phyloP scores from a whole-genome alignment of 768 basidiomycete genomes.

The Lactarius akahatsu region DNA sequence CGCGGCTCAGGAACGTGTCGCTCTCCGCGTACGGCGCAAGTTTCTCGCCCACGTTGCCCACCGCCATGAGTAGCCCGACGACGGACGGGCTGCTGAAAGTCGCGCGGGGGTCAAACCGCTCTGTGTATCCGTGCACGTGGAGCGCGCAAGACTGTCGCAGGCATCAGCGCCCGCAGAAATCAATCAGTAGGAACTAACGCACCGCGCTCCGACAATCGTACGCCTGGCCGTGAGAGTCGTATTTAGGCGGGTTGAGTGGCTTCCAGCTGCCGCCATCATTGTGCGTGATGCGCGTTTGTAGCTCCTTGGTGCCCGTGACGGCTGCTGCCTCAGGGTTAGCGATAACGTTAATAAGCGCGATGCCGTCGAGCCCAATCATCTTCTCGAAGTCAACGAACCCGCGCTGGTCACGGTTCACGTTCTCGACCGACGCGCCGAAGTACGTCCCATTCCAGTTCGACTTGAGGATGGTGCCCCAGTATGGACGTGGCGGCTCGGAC shows the following conservation, averaged over 20 bases:
- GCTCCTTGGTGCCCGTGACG: constrained; percentile 65
- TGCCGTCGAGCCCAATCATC: constrained; percentile 93
- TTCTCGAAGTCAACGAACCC: constrained; percentile 99
- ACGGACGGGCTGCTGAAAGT: constrained; percentile 93
- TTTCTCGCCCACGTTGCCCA: constrained; percentile 89
- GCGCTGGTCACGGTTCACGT: constrained; percentile 84
- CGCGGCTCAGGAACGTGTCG: constrained; percentile 95
- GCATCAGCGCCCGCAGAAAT: background rate
- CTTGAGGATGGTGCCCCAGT: constrained; percentile 90
- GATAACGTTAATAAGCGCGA: constrained; percentile 90
- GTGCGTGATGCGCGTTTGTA: constrained; percentile 90
- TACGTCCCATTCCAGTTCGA: constrained; percentile 99
- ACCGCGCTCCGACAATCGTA: constrained; percentile 76
- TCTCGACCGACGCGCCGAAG: constrained; percentile 80
- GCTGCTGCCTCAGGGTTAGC: constrained; percentile 75
- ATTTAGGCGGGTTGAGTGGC: constrained; percentile 65
- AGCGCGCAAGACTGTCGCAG: constrained; percentile 71
- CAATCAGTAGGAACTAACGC: constrained; percentile 32
- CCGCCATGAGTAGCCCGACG: constrained; percentile 91
- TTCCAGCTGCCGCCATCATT: constrained; percentile 98
- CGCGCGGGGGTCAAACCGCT: constrained; percentile 83
- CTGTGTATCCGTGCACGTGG: constrained; percentile 95
- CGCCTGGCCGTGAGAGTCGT: constrained; percentile 69
- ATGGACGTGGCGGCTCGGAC: constrained; percentile 67
- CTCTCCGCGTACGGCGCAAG: constrained; percentile 80